Evolutionary conservation across 1,284 basidiomycete genomes (phyloP), one percentile per base, ranked within the genome.

Genomic region (Stereum hirsutum): DNA sequence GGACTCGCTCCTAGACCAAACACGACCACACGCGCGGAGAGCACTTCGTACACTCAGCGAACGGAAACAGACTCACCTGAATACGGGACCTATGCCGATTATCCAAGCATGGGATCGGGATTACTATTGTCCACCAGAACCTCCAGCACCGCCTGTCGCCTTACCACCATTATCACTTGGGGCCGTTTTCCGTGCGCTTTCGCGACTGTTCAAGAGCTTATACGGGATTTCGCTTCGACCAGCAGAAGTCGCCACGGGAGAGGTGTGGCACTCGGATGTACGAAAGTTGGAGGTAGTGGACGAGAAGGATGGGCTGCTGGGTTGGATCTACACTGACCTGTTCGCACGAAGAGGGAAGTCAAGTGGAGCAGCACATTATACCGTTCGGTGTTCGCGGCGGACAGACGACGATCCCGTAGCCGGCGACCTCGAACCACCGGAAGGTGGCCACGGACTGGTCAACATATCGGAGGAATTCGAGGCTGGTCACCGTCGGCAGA

Each of bases 61-160:
- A 37, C 71, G 87, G 47, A 96, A 95, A 64, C 81, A 86, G 57
- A 68, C 65, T 8, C 79, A 84, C 54, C 70, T 84, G 28, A 63
- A 71, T 25, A 64, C 75, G 2, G 50, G 64, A 10, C 60, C 70
- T 44, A 61, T 74, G 35, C 88, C 89, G 25, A 66, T 69, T 7
- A 79, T 96, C 44, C 77, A 93, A 50, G 83, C 90, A 2, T 97
- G 93, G 93, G 93, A 97, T 61, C 75, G 91, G 48, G 91, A 96
- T 53, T 94, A 83, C 58, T 95, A 90, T 63, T 76, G 83, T 55
- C 81, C 85, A 1, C 83, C 85, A 2, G 80, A 86, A 55, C 74
- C 78, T 2, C 79, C 84, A 5, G 74, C 81, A 47, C 72, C 83
- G 46, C 73, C 82, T 55, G 65, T 86, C 60, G 57, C 84, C 56